A percentile compares a stretch with the other conserved stretches of the same genome.
These are phyloP conservation scores for Trichocomaceae sp. DNA, from an alignment of 2,329 filamentous ascomycete species.

Conservation along the genomic window DNA sequence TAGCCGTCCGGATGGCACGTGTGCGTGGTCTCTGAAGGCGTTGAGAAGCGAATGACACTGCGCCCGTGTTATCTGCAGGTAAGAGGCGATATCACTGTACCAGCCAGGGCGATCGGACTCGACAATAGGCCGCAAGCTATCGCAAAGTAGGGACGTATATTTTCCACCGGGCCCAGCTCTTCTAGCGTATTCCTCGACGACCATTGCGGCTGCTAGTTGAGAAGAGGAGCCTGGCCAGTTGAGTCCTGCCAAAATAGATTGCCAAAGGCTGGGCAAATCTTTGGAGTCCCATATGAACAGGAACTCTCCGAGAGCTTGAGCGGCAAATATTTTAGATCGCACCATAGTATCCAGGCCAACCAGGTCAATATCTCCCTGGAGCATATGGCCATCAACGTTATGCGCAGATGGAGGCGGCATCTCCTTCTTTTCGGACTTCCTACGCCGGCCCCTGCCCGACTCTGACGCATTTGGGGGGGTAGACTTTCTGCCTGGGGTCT, in stretches of 20 bases:
- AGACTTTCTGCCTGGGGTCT: constrained; percentile 28
- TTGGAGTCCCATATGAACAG: constrained; percentile 67
- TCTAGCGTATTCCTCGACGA: constrained; percentile 83
- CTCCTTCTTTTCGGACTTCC: constrained; percentile 78
- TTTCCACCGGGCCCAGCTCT: constrained; percentile 30
- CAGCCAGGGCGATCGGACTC: constrained; percentile 73
- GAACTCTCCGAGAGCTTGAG: constrained; percentile 76
- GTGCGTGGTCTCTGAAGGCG: constrained; percentile 84
- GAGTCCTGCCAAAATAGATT: constrained; percentile 64
- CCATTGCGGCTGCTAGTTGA: constrained; percentile 73
- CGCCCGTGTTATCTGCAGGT: constrained; percentile 78
- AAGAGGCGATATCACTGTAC: constrained; percentile 86
- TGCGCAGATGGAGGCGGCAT: constrained; percentile 66
- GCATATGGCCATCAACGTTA: constrained; percentile 96
- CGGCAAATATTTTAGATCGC: constrained; percentile 79
- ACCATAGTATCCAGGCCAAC: constrained; percentile 85
- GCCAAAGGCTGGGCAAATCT: constrained; percentile 45
- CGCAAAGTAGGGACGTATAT: constrained; percentile 38
- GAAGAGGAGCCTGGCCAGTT: constrained; percentile 73
- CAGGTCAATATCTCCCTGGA: constrained; percentile 91
- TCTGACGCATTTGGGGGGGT: constrained; percentile 39
- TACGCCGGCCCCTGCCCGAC: constrained; percentile 66
- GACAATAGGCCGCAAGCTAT: constrained; percentile 65
- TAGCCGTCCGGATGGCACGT: constrained; percentile 66
- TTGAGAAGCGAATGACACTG: constrained; percentile 88